A percentile compares a stretch with the other conserved stretches of the same genome.
Conservation (phyloP, 495 filamentous ascomycete genomes). For the Massariosphaeria phaeospora region DNA sequence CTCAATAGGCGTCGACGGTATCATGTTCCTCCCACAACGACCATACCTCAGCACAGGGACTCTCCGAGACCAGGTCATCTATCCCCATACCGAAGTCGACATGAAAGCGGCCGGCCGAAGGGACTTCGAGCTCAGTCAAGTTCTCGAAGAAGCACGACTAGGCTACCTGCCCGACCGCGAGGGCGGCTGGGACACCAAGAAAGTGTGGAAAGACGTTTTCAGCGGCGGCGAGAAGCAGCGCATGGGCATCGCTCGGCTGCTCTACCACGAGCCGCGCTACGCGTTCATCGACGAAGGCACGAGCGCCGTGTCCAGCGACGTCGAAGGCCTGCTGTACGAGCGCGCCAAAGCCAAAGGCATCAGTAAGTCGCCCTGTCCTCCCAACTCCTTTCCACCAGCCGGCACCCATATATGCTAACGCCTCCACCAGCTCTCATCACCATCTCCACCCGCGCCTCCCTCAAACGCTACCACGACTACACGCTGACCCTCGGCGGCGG, state of each 20-base stretch:
- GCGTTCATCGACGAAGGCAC: conserved; percentile 96
- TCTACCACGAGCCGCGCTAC: conserved; percentile 93
- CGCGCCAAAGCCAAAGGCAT: conserved; percentile 87
- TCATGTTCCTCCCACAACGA: conserved; percentile 96
- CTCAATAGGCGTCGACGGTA: conserved; percentile 73
- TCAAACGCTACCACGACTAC: conserved; percentile 92
- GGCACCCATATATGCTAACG: conserved; percentile 26
- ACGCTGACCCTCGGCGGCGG: conserved; percentile 78
- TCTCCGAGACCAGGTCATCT: conserved; percentile 94
- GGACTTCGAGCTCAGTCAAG: conserved; percentile 66
- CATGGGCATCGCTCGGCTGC: conserved; percentile 78
- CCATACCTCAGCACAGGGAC: conserved; percentile 95
- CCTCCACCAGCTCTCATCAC: conserved; percentile 69
- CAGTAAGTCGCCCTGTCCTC: conserved; percentile 51
- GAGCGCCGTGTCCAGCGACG: conserved; percentile 85
- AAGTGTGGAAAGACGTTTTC: conserved; percentile 98
- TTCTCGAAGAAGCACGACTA: conserved; percentile 76
- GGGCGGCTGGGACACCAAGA: conserved; percentile 92
- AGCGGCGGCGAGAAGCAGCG: conserved; percentile 98
- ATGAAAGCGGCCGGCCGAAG: conserved; percentile 76
- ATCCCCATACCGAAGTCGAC: conserved; percentile 89
- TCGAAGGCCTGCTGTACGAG: conserved; percentile 91
- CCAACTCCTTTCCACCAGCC: neutral
- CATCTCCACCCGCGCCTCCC: conserved; percentile 82
- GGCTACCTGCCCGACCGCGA: conserved; percentile 88